Evolutionary conservation across 805 yeast species (phyloP), one percentile per base, ranked within the genome.

Genomic region (Candida peoriensis): DNA sequence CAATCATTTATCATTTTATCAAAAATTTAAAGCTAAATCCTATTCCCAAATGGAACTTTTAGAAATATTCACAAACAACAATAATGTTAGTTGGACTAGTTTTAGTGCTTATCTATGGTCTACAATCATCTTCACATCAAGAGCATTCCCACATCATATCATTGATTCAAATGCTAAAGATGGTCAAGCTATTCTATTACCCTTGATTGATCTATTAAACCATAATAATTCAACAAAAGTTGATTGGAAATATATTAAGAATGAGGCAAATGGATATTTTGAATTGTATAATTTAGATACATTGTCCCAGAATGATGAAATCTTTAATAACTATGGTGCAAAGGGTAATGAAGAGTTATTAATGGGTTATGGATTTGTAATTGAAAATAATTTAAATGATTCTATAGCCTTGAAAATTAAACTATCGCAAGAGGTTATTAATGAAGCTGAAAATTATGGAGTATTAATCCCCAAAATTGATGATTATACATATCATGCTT

Each of bases 261-360:
- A 40, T 3, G 42, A 17, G 3, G 22, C 18, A 10, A 33, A 18
- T 4, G 54, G 39, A 2, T 50, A 28, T 28, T 53, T 53, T 28
- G 30, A 51, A 2, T 30, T 53, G 28, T 41, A 37, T 11, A 50
- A 39, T 24, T 18, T 32, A 16, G 52, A 46, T 10, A 18, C 30
- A 3, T 23, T 32, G 8, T 16, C 37, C 4, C 43, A 39, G 4
- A 61, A 61, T 1, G 54, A 60, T 1, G 82, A 85, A 52, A 43
- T 89, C 1, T 81, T 60, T 53, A 88, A 89, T 52, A 88, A 88
- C 58, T 88, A 88, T 54, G 97, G 96, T 2, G 80, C 82, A 20
- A 89, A 89, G 53, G 89, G 95, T 2, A 88, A 88, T 50, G 95
- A 87, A 46, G 96, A 88, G 54, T 58, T 88, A 13, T 59, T 88